Evolutionary conservation across 495 filamentous ascomycete genomes (phyloP).

Genomic region (Neurospora sp.): DNA sequence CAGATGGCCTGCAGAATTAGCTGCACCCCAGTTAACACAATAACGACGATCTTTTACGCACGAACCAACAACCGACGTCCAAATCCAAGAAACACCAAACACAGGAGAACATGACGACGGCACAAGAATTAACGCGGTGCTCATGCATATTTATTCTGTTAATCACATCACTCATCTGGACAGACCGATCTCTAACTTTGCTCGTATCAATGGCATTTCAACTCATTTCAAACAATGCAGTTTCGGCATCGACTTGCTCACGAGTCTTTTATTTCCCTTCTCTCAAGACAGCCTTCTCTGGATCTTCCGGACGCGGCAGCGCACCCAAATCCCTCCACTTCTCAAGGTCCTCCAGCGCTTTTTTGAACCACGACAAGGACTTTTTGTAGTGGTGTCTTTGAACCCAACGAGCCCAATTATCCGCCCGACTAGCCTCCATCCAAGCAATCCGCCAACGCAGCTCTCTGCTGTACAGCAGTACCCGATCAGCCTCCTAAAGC

Average conservation of each 20-base stretch:
- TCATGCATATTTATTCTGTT: background rate
- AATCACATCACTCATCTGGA: background rate
- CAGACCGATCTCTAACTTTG: background rate
- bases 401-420: background rate
- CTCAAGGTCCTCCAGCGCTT: background rate
- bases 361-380: background rate
- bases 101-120: background rate
- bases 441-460: background rate
- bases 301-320: background rate
- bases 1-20: background rate
- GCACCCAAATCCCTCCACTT: background rate
- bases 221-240: background rate
- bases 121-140: background rate
- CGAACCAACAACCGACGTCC: background rate
- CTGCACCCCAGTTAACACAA: rapidly evolving
- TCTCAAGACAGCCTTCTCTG: background rate
- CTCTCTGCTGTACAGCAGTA: background rate
- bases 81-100: background rate
- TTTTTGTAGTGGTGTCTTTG: background rate
- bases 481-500: background rate
- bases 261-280: background rate
- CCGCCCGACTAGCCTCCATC: background rate
- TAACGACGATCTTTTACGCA: background rate
- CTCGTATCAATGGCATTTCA: background rate
- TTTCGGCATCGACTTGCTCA: background rate